Percentiles rank a stretch among this genome's conserved stretches.
Evolutionary conservation across 306 rosid genomes (phyloP).

Genomic region (Amphicarpaea edgeworthii): DNA sequence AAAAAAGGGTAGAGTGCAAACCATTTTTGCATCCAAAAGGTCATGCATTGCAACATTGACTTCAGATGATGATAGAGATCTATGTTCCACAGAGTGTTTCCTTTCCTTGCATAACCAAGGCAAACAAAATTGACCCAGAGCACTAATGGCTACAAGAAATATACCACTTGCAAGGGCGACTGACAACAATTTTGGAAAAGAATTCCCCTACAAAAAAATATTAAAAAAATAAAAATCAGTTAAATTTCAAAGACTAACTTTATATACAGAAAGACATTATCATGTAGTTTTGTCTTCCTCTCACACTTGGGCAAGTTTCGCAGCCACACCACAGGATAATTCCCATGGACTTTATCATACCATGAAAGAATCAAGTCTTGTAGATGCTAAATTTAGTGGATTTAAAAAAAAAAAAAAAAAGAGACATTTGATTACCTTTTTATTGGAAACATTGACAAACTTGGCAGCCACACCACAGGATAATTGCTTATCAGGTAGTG

Average conservation of each 20-base stretch:
- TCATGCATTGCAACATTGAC: slow-evolving; percentile 54
- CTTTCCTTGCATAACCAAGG: slow-evolving; percentile 57
- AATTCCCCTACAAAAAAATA: slow-evolving; percentile 63
- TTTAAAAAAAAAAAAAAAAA: background rate
- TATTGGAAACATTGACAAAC: slow-evolving; percentile 58
- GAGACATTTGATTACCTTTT: slow-evolving; percentile 61
- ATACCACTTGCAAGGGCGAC: slow-evolving; percentile 71
- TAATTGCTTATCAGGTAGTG: slow-evolving; percentile 71
- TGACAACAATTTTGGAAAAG: slow-evolving; percentile 61
- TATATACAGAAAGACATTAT: slow-evolving; percentile 19
- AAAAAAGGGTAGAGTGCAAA: slow-evolving; percentile 44
- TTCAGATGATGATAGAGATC: slow-evolving; percentile 60
- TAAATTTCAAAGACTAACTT: slow-evolving; percentile 25
- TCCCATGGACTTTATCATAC: slow-evolving; percentile 28
- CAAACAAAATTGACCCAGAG: slow-evolving; percentile 63
- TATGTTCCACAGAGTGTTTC: slow-evolving; percentile 48
- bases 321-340: slow-evolving; percentile 56
- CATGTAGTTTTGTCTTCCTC: slow-evolving; percentile 29
- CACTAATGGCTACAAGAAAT: slow-evolving; percentile 72
- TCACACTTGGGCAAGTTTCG: slow-evolving; percentile 53
- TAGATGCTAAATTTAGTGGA: slow-evolving; percentile 15
- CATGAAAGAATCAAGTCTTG: slow-evolving; percentile 22
- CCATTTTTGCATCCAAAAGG: slow-evolving; percentile 61
- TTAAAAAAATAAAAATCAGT: background rate
- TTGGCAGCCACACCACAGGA: slow-evolving; percentile 61